phyloP scores from a whole-genome alignment of 2,329 filamentous ascomycete genomes.

The Aspergillus persii region DNA sequence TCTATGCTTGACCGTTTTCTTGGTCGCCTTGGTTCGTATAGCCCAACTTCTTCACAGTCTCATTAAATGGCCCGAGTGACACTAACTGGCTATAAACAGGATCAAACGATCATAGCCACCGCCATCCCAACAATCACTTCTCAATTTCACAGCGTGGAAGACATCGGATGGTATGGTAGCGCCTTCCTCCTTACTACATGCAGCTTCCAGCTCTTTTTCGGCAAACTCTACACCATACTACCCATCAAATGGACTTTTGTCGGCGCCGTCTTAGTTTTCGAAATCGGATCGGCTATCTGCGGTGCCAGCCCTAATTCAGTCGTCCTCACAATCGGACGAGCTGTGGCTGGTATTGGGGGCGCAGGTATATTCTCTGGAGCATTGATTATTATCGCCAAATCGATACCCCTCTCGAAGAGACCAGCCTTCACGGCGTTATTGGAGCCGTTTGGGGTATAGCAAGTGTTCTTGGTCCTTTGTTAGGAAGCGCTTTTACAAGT shows the following conservation, averaged over 20 bases:
- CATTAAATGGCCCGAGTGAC: neutral
- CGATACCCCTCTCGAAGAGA: constrained; percentile 30
- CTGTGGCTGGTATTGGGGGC: constrained; percentile 31
- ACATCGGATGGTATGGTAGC: constrained; percentile 45
- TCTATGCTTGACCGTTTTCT: constrained; percentile 4
- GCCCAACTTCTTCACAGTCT: neutral
- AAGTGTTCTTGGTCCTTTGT: constrained; percentile 30
- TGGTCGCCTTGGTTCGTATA: neutral
- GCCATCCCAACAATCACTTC: constrained; percentile 42
- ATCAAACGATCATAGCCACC: constrained; percentile 36
- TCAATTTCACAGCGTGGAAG: constrained; percentile 38
- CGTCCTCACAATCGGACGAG: constrained; percentile 35
- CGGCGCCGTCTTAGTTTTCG: constrained; percentile 33
- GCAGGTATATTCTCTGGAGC: constrained; percentile 33
- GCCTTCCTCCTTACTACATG: constrained; percentile 38
- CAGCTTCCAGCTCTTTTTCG: constrained; percentile 38
- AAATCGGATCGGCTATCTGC: constrained; percentile 35
- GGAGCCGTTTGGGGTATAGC: constrained; percentile 34
- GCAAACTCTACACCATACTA: constrained; percentile 37
- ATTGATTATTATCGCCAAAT: constrained; percentile 31
- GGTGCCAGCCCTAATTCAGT: constrained; percentile 28
- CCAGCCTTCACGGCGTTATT: constrained; percentile 30
- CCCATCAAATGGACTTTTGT: constrained; percentile 38
- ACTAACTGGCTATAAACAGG: constrained; percentile 1
- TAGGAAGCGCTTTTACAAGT: constrained; percentile 37